Evolutionary conservation across 192 early-diverging fungal species (phyloP).

Genomic region (Irineochytrium annulatum): DNA sequence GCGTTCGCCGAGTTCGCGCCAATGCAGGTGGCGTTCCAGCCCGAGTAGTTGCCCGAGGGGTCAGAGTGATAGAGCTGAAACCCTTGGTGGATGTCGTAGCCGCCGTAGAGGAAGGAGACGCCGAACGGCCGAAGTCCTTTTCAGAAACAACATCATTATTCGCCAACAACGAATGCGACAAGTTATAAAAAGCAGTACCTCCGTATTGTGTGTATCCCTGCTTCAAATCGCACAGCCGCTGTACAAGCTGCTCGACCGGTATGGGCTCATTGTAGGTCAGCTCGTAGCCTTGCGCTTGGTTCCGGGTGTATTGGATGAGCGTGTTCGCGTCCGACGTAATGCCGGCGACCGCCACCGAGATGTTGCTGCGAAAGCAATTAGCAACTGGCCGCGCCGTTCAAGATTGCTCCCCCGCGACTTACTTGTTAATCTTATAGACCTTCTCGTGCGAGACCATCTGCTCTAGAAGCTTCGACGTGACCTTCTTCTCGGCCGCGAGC

Average conservation of each 20-base stretch:
- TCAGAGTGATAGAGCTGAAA: conserved; percentile 99
- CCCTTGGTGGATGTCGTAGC: conserved; percentile 82
- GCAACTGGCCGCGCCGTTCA: conserved; percentile 6
- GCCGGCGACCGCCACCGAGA: conserved; percentile 93
- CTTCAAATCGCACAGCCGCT: conserved; percentile 93
- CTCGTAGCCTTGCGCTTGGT: conserved; percentile 83
- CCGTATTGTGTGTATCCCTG: conserved; percentile 99
- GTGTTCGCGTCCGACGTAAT: conserved; percentile 96
- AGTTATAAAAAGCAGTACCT: conserved; percentile 26
- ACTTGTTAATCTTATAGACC: conserved; percentile 95
- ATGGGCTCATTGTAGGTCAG: conserved; percentile 87
- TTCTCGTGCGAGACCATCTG: conserved; percentile 82
- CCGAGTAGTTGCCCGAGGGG: conserved; percentile 97
- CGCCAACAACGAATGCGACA: too few species aligned
- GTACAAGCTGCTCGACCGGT: conserved; percentile 92
- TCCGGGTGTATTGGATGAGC: conserved; percentile 83
- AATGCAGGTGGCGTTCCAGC: conserved; percentile 98
- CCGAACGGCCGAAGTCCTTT: conserved; percentile 92
- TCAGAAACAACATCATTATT: too few species aligned
- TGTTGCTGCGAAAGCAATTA: conserved; percentile 52
- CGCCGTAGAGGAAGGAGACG: conserved; percentile 96
- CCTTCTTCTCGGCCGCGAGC: conserved; percentile 95
- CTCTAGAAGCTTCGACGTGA: conserved; percentile 90
- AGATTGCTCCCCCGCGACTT: too few species aligned
- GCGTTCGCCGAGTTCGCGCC: conserved; percentile 91